Conservation (phyloP, 2,329 filamentous ascomycete species). For the Lecanicillium sp. region DNA sequence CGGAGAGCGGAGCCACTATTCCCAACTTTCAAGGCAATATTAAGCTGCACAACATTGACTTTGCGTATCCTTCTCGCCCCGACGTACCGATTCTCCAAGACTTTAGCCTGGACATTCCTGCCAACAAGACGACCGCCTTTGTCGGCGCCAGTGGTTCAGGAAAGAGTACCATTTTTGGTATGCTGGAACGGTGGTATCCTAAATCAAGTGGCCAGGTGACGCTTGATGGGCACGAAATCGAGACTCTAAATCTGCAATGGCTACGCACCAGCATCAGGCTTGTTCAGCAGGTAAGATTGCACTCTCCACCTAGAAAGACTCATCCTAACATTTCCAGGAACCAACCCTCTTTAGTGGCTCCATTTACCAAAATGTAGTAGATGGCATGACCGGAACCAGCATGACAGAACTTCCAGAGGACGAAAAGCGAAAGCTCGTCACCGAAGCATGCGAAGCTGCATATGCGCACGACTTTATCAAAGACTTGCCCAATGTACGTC, state of each 20-base stretch:
- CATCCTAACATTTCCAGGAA: conserved; percentile 29
- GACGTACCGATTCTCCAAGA: conserved; percentile 36
- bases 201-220: conserved; percentile 35
- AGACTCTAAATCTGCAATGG: conserved; percentile 41
- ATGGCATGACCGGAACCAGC: conserved; percentile 33
- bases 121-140: conserved; percentile 43
- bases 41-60: conserved; percentile 37
- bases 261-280: conserved; percentile 43
- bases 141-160: conserved; percentile 52
- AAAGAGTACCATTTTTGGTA: conserved; percentile 49
- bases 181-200: conserved; percentile 55
- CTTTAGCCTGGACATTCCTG: conserved; percentile 34
- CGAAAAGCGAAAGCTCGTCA: conserved; percentile 35
- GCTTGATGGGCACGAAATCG: conserved; percentile 35
- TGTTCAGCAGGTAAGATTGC: conserved; percentile 35
- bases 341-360: conserved; percentile 45
- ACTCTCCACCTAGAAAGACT: neutral
- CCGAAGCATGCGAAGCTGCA: conserved; percentile 40
- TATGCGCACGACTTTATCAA: conserved; percentile 47
- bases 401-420: conserved; percentile 29
- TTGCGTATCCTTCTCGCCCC: conserved; percentile 51
- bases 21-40: conserved; percentile 35
- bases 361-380: conserved; percentile 44
- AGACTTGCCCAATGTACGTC: conserved; percentile 30
- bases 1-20: conserved; percentile 22